These are phyloP conservation scores for Xanthoconium stramineum DNA, from an alignment of 768 basidiomycete genomes.

Conservation along the genomic window DNA sequence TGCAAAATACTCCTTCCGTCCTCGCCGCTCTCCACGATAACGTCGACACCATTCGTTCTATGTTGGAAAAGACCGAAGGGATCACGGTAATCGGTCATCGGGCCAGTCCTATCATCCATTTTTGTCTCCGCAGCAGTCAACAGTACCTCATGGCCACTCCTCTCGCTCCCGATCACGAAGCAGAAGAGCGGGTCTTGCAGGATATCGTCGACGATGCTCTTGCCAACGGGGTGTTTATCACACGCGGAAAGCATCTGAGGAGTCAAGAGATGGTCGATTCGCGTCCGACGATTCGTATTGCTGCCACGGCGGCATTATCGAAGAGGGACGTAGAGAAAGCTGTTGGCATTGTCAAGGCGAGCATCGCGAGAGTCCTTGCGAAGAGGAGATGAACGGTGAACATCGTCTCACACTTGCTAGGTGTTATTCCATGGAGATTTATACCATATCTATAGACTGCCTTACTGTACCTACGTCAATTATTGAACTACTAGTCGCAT, in stretches of 20 bases:
- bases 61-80: slow-evolving; percentile 77
- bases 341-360: slow-evolving; percentile 65
- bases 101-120: slow-evolving; percentile 85
- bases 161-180: slow-evolving; percentile 45
- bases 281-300: slow-evolving; percentile 82
- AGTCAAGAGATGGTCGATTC: slow-evolving; percentile 83
- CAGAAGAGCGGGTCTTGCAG: slow-evolving; percentile 81
- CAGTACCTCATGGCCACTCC: slow-evolving; percentile 21
- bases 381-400: slow-evolving; percentile 43
- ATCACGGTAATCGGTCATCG: slow-evolving; percentile 85
- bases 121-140: slow-evolving; percentile 50
- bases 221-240: slow-evolving; percentile 79
- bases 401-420: background rate
- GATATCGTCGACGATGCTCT: slow-evolving; percentile 89
- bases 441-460: slow-evolving; percentile 29
- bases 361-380: slow-evolving; percentile 69
- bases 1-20: slow-evolving; percentile 72
- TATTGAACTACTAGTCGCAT: slow-evolving; percentile 9
- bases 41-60: slow-evolving; percentile 66
- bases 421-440: slow-evolving; percentile 17
- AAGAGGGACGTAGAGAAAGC: slow-evolving; percentile 95
- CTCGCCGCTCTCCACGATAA: slow-evolving; percentile 80
- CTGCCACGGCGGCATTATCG: slow-evolving; percentile 71
- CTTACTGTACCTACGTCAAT: slow-evolving; percentile 12
- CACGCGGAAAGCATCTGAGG: slow-evolving; percentile 75